These are phyloP conservation scores for Annulohypoxylon bovei DNA, from an alignment of 495 filamentous ascomycete species.

Conservation along the genomic window DNA sequence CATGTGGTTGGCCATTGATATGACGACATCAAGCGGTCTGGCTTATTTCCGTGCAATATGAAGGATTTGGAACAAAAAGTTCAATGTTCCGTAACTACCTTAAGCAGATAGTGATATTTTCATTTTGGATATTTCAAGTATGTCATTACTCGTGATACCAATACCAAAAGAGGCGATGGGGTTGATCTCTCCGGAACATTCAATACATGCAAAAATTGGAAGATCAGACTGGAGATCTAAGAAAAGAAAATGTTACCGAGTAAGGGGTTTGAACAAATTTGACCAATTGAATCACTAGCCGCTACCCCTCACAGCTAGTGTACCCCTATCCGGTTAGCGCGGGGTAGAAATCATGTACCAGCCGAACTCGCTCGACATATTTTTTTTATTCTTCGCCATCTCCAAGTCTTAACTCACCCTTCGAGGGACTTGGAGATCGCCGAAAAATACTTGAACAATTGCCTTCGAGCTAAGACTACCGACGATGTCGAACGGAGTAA, in stretches of 20 bases:
- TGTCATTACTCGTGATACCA: background rate
- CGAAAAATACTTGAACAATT: slow-evolving; percentile 8
- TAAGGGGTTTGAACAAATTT: background rate
- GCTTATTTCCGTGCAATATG: background rate
- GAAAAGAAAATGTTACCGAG: background rate
- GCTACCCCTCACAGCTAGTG: slow-evolving; percentile 11
- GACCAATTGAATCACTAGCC: slow-evolving; percentile 18
- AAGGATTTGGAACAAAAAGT: background rate
- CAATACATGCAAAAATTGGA: background rate
- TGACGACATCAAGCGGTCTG: slow-evolving; percentile 11
- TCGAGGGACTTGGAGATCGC: slow-evolving; percentile 31
- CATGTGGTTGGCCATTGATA: background rate
- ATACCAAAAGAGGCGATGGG: slow-evolving; percentile 10
- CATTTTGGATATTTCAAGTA: background rate
- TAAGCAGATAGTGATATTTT: background rate
- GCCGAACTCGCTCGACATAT: slow-evolving; percentile 33
- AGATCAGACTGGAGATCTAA: background rate
- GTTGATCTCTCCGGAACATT: slow-evolving; percentile 5
- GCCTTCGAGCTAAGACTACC: background rate
- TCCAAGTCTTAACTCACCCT: slow-evolving; percentile 21
- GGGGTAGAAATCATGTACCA: slow-evolving; percentile 33
- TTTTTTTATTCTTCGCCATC: slow-evolving; percentile 31
- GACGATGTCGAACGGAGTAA: slow-evolving; percentile 38
- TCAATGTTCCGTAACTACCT: background rate
- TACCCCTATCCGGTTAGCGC: slow-evolving; percentile 34